Conservation (phyloP, 176 grass and related monocot species). For the Poa pratensis region DNA sequence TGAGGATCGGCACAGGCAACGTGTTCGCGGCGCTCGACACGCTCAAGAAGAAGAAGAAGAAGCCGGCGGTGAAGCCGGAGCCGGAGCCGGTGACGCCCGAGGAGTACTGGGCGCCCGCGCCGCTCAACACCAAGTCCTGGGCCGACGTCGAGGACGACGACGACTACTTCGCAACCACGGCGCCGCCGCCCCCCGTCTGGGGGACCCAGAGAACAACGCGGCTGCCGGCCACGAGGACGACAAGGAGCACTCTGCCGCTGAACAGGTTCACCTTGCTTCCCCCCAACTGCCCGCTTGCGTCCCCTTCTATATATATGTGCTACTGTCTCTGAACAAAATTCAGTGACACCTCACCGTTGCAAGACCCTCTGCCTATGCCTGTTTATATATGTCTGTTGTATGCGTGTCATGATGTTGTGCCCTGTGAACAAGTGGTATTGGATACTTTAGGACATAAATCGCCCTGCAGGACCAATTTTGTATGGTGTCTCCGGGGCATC, state of each 20-base stretch:
- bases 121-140: constrained; percentile 75
- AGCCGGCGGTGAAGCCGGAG: constrained; percentile 38
- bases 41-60: constrained; percentile 97
- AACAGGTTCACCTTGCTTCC: constrained; percentile 54
- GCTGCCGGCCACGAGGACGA: not conserved
- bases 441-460: not conserved
- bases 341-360: not conserved
- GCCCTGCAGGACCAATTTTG: not conserved
- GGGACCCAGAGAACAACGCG: not conserved
- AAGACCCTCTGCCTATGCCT: not conserved
- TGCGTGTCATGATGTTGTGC: not conserved
- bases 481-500: not conserved
- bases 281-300: not conserved
- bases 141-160: constrained; percentile 95
- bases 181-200: constrained; percentile 65
- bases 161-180: constrained; percentile 83
- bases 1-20: constrained; percentile 76
- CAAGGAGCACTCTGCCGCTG: constrained; percentile 23
- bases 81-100: constrained; percentile 47
- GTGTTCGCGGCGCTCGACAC: constrained; percentile 90
- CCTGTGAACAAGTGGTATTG: not conserved
- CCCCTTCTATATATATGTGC: not conserved
- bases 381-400: not conserved
- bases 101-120: constrained; percentile 63
- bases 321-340: not conserved